A percentile compares a stretch with the other conserved stretches of the same genome.
phyloP scores from a whole-genome alignment of 805 yeast species.

The Phaffomyces thermotolerans region DNA sequence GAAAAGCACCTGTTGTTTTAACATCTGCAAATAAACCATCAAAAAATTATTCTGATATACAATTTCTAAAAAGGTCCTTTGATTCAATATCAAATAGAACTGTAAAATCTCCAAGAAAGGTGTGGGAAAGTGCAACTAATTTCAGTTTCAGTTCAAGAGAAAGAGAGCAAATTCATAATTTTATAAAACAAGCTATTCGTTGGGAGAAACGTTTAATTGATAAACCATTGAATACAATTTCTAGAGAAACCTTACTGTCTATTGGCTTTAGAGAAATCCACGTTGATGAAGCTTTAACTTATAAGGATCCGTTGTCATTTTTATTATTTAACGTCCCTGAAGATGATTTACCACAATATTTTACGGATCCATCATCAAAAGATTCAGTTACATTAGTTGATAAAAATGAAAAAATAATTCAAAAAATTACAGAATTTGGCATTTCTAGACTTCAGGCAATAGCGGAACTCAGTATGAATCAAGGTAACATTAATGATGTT shows the following conservation, averaged over 20 bases:
- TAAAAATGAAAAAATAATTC: constrained; percentile 46
- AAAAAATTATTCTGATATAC: constrained; percentile 6
- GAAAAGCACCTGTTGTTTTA: constrained; percentile 40
- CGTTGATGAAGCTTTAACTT: constrained; percentile 61
- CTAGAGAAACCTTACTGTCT: constrained; percentile 27
- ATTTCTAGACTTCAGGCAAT: constrained; percentile 58
- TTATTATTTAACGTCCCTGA: constrained; percentile 86
- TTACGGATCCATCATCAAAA: constrained; percentile 43
- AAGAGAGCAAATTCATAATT: constrained; percentile 53
- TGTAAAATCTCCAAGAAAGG: constrained; percentile 38
- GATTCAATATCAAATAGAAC: constrained; percentile 10
- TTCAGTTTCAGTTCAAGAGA: constrained; percentile 61
- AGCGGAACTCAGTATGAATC: constrained; percentile 34
- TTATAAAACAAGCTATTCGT: constrained; percentile 48
- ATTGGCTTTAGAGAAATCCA: constrained; percentile 70
- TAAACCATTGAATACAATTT: background rate
- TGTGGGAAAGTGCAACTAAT: constrained; percentile 65
- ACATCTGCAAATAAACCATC: constrained; percentile 20
- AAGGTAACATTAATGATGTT: constrained; percentile 36
- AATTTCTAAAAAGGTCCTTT: constrained; percentile 1
- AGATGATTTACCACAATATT: constrained; percentile 75
- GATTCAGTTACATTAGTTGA: constrained; percentile 42
- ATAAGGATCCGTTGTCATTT: constrained; percentile 40
- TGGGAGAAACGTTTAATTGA: constrained; percentile 34
- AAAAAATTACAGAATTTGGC: constrained; percentile 60